Conservation (phyloP, 352 stramenopile genomes). For the Phytophthora aleatoria region DNA sequence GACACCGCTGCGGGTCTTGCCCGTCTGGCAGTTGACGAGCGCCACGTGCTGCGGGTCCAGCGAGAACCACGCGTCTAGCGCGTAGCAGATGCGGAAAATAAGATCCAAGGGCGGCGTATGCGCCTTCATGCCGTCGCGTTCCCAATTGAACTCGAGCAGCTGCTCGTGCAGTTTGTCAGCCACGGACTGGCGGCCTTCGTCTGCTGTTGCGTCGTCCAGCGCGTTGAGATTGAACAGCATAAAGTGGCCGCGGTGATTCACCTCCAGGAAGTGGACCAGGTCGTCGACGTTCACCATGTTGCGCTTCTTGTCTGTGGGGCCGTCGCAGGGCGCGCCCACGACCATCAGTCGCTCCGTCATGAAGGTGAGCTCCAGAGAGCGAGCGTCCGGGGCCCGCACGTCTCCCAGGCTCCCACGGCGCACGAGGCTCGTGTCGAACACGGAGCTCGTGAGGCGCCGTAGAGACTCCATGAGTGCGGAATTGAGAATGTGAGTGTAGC, state of each 20-base stretch:
- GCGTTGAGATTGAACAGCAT: conserved; percentile 85
- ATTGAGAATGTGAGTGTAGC: conserved; percentile 16
- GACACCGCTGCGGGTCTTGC: conserved; percentile 93
- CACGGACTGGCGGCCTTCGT: conserved; percentile 24
- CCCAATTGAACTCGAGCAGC: conserved; percentile 86
- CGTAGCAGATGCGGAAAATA: conserved; percentile 93
- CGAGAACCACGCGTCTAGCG: conserved; percentile 91
- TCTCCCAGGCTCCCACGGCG: conserved; percentile 44
- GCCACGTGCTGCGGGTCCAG: conserved; percentile 83
- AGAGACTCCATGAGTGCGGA: conserved; percentile 65
- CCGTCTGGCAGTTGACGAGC: conserved; percentile 90
- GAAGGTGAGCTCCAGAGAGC: conserved; percentile 71
- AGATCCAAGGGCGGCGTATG: conserved; percentile 82
- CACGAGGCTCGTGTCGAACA: conserved; percentile 57
- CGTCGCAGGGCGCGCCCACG: conserved; percentile 54
- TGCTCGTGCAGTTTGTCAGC: conserved; percentile 73
- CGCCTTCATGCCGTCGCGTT: conserved; percentile 81
- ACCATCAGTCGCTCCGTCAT: conserved; percentile 74
- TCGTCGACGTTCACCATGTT: conserved; percentile 79
- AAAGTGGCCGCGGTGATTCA: conserved; percentile 60
- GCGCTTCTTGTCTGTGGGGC: conserved; percentile 68
- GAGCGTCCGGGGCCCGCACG: conserved; percentile 29
- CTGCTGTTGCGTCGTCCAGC: conserved; percentile 36
- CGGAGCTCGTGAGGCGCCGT: conserved; percentile 73
- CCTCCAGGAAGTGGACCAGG: conserved; percentile 63